These are phyloP conservation scores for Phytomonas serpens DNA, from an alignment of 208 protist species.

Conservation along the genomic window DNA sequence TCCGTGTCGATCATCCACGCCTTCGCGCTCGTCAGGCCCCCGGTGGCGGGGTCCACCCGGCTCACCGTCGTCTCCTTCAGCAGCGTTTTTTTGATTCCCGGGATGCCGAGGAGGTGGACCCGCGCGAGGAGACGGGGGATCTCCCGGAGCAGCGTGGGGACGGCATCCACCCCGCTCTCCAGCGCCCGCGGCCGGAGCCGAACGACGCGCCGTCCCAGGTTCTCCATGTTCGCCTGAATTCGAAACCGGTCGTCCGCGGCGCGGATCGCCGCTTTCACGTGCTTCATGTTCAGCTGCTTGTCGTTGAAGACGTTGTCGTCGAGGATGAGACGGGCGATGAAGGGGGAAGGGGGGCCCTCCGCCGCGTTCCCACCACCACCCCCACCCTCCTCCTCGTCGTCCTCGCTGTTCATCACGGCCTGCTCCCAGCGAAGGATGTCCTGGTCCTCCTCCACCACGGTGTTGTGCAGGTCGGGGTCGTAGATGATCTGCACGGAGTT, in stretches of 20 bases:
- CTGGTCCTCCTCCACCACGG: conserved; percentile 93
- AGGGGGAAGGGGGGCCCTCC: conserved; percentile 68
- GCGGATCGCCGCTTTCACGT: conserved; percentile 90
- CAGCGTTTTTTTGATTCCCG: conserved; percentile 93
- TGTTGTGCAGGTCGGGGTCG: conserved; percentile 92
- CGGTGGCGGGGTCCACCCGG: conserved; percentile 35
- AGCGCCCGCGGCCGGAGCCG: conserved; percentile 73
- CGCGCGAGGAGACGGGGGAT: conserved; percentile 58
- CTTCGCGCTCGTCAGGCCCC: conserved; percentile 35
- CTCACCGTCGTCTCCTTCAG: conserved; percentile 57
- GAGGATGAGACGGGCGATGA: conserved; percentile 95
- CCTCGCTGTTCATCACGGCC: conserved; percentile 54
- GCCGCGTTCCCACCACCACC: background rate
- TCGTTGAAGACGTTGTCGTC: conserved; percentile 88
- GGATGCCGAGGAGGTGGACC: conserved; percentile 91
- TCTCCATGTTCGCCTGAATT: conserved; percentile 92
- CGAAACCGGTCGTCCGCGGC: conserved; percentile 70
- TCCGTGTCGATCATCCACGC: conserved; percentile 94
- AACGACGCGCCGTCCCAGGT: conserved; percentile 88
- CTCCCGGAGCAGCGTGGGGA: conserved; percentile 46
- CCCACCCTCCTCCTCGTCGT: conserved; percentile 24
- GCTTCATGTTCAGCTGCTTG: conserved; percentile 89
- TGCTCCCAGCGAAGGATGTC: conserved; percentile 61
- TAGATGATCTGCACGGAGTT: conserved; percentile 95
- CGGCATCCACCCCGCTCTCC: conserved; percentile 41